Evolutionary conservation across 177 flowering plant genomes (phyloP), one percentile per base, ranked within the genome.

Genomic region (Tripterygium wilfordii): DNA sequence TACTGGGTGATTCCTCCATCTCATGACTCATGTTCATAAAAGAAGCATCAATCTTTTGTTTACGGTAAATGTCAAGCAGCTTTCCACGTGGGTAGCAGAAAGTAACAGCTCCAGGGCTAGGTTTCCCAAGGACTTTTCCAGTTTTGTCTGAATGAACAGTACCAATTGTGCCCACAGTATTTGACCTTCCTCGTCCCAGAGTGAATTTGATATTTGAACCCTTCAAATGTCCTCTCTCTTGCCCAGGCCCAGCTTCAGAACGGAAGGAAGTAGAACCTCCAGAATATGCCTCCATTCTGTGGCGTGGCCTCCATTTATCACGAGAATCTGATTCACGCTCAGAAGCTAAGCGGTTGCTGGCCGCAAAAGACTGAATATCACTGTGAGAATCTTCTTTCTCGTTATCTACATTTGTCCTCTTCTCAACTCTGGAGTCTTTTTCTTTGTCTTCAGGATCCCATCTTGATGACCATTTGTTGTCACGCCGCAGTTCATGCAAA

Each of bases 381-480:
- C 7, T 58, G 22, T 68, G 86, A 56, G 54, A 33, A 37, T 86
- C 96, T 40, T 88, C 98, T 67, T 82, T 85, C 38, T 88, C 96
- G 5, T 82, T 88, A 38, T 88, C 96, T 1, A 36, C 49, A 53
- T 83, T 88, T 21, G 56, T 28, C 60, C 58, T 82, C 67, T 79
- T 92, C 51, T 88, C 98, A 49, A 51, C 43, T 38, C 92, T 81
- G 20, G 76, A 59, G 21, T 83, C 95, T 69, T 79, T 88, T 33
- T 92, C 98, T 65, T 78, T 92, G 25, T 89, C 98, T 36, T 86
- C 96, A 46, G 98, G 96, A 49, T 96, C 98, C 98, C 98, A 92
- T 57, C 95, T 80, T 30, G 85, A 77, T 15, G 96, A 77, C 98
- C 98, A 92, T 55, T 92, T 92, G 70, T 66, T 78, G 51, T 92